Conservation (phyloP, 2,329 filamentous ascomycete species). For the Xylariales sp. region DNA sequence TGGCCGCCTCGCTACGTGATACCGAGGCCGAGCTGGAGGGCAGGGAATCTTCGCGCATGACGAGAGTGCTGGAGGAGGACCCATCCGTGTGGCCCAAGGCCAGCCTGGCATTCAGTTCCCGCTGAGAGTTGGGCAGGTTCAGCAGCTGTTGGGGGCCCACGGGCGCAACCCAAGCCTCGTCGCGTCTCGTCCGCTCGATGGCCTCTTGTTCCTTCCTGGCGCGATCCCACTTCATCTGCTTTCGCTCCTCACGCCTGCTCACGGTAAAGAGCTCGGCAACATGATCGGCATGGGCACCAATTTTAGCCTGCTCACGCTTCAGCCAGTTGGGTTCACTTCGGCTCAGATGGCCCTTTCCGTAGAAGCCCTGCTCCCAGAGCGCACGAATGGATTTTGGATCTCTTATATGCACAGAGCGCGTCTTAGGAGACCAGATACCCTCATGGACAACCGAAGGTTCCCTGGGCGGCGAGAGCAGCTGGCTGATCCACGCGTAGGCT, state of each 20-base stretch:
- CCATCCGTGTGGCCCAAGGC: slow-evolving; percentile 12
- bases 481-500: slow-evolving; percentile 70
- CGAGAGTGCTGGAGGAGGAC: neutral
- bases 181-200: slow-evolving; percentile 62
- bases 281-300: slow-evolving; percentile 56
- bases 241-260: slow-evolving; percentile 73
- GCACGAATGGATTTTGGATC: slow-evolving; percentile 71
- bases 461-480: slow-evolving; percentile 61
- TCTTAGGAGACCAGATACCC: slow-evolving; percentile 77
- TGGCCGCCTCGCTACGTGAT: neutral
- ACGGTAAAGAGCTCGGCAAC: slow-evolving; percentile 82
- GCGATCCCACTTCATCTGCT: slow-evolving; percentile 83
- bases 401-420: slow-evolving; percentile 78
- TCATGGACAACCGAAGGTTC: slow-evolving; percentile 63
- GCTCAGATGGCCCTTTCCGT: slow-evolving; percentile 89
- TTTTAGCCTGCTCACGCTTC: slow-evolving; percentile 71
- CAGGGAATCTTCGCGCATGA: neutral
- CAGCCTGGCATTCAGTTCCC: slow-evolving; percentile 24
- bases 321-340: slow-evolving; percentile 95
- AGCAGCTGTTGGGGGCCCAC: slow-evolving; percentile 45
- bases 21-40: neutral
- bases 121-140: slow-evolving; percentile 50
- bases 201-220: slow-evolving; percentile 83
- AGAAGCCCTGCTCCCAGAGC: slow-evolving; percentile 96
- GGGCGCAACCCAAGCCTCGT: slow-evolving; percentile 41